Conservation (phyloP, 192 early-diverging fungal genomes). For the Dimargaris cristalligena region DNA sequence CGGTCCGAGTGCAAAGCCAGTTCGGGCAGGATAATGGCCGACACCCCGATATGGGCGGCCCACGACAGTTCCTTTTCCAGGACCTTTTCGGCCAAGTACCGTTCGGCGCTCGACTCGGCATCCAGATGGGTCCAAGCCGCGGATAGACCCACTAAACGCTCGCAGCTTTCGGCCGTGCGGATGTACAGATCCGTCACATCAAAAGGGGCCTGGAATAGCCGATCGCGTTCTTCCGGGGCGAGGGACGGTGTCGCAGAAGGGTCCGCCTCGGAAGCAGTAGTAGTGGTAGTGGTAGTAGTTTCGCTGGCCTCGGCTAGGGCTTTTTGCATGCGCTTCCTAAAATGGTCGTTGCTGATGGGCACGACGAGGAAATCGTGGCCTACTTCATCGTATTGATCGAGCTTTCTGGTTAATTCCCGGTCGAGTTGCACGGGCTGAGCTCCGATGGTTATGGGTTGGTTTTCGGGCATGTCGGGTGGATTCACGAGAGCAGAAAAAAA, state of each 20-base stretch:
- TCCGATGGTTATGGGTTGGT: conserved; percentile 17
- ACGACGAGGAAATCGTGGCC: conserved; percentile 33
- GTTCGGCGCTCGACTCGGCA: conserved; percentile 20
- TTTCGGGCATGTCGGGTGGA: conserved; percentile 17
- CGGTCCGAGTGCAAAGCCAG: conserved; percentile 16
- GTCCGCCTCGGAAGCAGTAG: too few species aligned
- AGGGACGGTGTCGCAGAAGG: too few species aligned
- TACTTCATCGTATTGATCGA: conserved; percentile 8
- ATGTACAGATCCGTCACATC: conserved; percentile 29
- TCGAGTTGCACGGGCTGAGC: conserved; percentile 14
- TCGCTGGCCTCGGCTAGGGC: conserved; percentile 13
- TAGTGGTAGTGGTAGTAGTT: too few species aligned
- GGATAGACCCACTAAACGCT: conserved; percentile 26
- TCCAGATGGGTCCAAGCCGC: conserved; percentile 41
- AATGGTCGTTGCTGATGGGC: conserved; percentile 31
- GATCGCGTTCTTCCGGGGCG: conserved; percentile 25
- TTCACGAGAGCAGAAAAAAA: too few species aligned
- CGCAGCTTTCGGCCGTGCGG: conserved; percentile 20
- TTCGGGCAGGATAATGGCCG: conserved; percentile 33
- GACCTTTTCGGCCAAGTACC: conserved; percentile 40
- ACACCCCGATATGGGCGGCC: conserved; percentile 49
- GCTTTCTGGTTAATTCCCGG: conserved; percentile 16
- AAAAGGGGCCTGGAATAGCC: conserved; percentile 18
- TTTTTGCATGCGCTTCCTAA: conserved; percentile 24
- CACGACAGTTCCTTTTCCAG: conserved; percentile 46